Evolutionary conservation across 257 asterid species (phyloP), one percentile per base, ranked within the genome.

Genomic region (Solanum sejunctum): DNA sequence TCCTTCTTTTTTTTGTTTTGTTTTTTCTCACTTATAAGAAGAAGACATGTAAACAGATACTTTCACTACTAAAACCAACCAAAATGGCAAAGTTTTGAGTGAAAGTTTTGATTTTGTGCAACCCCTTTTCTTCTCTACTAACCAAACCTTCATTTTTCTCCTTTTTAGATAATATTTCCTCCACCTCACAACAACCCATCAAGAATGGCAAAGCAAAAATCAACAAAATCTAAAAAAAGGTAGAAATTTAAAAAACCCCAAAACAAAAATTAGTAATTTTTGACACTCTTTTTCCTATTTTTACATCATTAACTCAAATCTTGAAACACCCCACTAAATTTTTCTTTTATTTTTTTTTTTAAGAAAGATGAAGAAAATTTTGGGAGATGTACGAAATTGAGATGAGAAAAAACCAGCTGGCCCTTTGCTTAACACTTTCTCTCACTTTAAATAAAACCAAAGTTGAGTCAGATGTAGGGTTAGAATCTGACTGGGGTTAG

Each of bases 401-500:
- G 82, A 70, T 70, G 28, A 72, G 80, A 43, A 52, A 81, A 85
- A 47, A 85, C 87, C 87, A 90, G 92, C 89, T 83, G 94, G 92
- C 83, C 78, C 83, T 70, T 39, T 28, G 49, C 43, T 83, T 60
- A 87, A 83, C 87, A 82, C 87, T 82, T 88, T 87, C 92, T 85
- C 89, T 80, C 80, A 84, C 89, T 88, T 92, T 95, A 95, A 91
- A 93, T 95, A 95, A 92, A 92, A 85, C 91, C 60, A 72, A 88
- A 86, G 87, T 66, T 81, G 90, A 90, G 94, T 87, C 72, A 69
- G 85, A 77, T 80, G 21, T 73, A 73, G 88, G 92, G 98, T 95
- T 94, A 92, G 91, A 89, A 83, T 88, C 90, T 92, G 91, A 91
- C 95, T 86, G 89, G 90, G 91, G 95, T 92, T 92, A 80, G 79